Evolutionary conservation across 139 green algal species (phyloP), one percentile per base, ranked within the genome.

Genomic region (Monoraphidium neglectum): DNA sequence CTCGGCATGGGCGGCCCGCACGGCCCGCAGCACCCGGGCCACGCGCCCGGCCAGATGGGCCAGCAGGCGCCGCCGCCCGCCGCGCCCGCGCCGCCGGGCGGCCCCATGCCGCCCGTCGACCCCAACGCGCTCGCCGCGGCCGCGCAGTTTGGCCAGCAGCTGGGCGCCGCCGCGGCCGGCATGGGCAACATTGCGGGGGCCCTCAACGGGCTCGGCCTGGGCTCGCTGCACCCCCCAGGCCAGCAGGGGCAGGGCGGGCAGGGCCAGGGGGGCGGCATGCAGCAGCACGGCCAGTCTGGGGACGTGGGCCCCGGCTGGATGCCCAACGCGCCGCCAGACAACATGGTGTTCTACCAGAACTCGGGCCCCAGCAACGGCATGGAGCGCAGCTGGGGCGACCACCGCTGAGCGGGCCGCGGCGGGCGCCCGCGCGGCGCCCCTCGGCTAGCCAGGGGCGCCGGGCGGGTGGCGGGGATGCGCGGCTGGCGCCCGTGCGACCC

Each of bases 321-420:
- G 59, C 71, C 71, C 40, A 61, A 47, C 54, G 59, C 62, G 28
- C 26, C 35, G 0, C 53, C 65, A 1, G 65, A 80, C 65, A 30
- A 49, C 53, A 75, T 80, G 64, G 64, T 80, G 49, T 74, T 75
- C 37, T 75, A 74, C 65, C 65, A 69, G 35, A 54, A 54, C 64
- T 35, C 35, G 6, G 37, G 10, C 21, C 60, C 62, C 57, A 54
- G 62, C 32, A 46, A 24, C 36, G 37, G 46, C 12, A 47, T 15
- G 23, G 60, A 72, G 49, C 62, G 64, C 35, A 51, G 26, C 62
- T 79, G 73, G 73, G 49, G 38, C 24, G 74, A 80, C 54, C 74
- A 68, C 53, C 68, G 74, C 46, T 75, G 43, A 51, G 43, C 43
- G 43, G 43, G 8, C 8, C 43, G 8, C 43, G 8, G 43, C 43